Evolutionary conservation across 495 filamentous ascomycete genomes (phyloP), one percentile per base, ranked within the genome.

Genomic region (Lasiosphaeris hirsuta): DNA sequence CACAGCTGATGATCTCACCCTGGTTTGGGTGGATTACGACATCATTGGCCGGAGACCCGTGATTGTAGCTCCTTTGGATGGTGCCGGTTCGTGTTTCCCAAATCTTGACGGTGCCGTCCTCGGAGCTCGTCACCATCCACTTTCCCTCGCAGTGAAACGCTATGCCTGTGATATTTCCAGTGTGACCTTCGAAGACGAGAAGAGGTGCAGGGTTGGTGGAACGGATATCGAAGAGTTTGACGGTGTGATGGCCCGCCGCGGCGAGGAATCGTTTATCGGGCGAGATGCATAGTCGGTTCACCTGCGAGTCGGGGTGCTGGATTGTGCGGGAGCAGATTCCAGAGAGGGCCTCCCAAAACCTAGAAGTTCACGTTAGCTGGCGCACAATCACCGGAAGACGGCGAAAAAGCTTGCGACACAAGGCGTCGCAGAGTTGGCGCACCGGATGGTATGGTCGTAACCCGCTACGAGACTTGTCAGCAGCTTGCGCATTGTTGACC

Each of bases 41-140:
- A 72, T 98, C 94, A 69, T 96, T 98, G 41, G 95, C 94, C 0
- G 95, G 81, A 18, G 81, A 84, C 19, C 86, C 87, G 65, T 98
- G 94, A 54, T 80, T 83, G 69, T 98, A 98, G 73, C 93, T 96
- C 15, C 94, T 84, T 69, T 97, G 94, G 41, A 97, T 82, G 43
- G 79, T 87, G 17, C 90, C 95, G 6, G 81, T 88, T 19, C 95
- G 81, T 7, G 93, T 97, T 70, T 98, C 95, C 94, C 94, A 98
- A 44, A 98, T 96, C 78, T 97, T 97, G 60, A 98, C 93, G 7
- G 92, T 96, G 47, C 92, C 89, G 65, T 98, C 94, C 69, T 98
- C 94, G 38, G 90, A 95, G 72, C 90, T 94, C 4, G 94, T 98
- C n/a, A 97, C 93, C 92, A 98, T 97, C 94, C 94, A 98, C 74